These are phyloP conservation scores for Moelleriella libera DNA, from an alignment of 2,329 filamentous ascomycete species.

Conservation along the genomic window DNA sequence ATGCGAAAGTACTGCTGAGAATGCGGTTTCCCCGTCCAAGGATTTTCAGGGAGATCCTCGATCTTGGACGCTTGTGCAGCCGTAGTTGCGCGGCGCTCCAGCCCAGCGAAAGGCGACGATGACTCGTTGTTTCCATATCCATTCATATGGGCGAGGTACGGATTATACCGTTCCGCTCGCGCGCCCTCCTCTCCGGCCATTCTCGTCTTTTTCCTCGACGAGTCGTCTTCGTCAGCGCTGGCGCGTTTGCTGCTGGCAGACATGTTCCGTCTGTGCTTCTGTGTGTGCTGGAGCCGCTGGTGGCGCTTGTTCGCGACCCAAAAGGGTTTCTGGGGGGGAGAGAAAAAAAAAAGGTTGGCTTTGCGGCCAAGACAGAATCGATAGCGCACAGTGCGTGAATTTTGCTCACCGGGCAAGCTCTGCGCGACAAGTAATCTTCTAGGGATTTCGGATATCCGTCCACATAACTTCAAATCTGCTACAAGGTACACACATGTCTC, in stretches of 20 bases:
- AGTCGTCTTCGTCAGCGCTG: constrained; percentile 27
- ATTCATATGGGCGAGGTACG: constrained; percentile 80
- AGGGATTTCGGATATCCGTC: no score
- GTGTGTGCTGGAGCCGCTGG: no score
- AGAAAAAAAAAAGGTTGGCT: no score
- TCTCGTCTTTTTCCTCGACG: constrained; percentile 28
- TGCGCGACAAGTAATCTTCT: no score
- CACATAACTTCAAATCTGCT: no score
- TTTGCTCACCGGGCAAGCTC: no score
- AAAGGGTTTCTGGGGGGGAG: no score
- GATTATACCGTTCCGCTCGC: constrained; percentile 40
- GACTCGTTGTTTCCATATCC: constrained; percentile 15
- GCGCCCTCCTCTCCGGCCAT: constrained; percentile 15
- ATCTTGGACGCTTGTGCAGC: constrained; percentile 56
- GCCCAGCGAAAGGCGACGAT: constrained; percentile 37
- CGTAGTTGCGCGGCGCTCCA: constrained; percentile 71
- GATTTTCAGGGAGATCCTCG: constrained; percentile 72
- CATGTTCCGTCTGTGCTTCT: neutral
- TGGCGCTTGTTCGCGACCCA: no score
- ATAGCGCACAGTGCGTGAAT: no score
- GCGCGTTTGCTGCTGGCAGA: constrained; percentile 22
- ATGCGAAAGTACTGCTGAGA: constrained; percentile 84
- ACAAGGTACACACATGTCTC: no score
- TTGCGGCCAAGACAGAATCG: no score
- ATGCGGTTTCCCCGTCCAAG: constrained; percentile 68